These are phyloP conservation scores for Quercus robur DNA, from an alignment of 306 rosid species.

Conservation along the genomic window DNA sequence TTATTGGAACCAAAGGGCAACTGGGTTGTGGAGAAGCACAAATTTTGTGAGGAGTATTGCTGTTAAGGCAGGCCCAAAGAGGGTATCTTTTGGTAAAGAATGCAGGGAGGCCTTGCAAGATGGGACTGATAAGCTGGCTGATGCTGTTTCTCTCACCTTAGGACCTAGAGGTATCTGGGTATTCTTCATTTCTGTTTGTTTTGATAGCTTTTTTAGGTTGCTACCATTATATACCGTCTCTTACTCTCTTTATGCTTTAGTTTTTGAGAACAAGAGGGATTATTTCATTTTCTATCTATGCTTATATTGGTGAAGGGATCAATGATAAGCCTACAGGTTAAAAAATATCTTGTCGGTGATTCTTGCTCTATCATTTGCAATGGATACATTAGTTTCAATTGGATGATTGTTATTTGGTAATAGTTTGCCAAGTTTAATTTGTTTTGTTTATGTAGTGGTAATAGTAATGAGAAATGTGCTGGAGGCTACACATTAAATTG, in stretches of 20 bases:
- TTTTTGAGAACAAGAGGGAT: too few species aligned
- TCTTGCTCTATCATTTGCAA: not conserved
- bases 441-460: not conserved
- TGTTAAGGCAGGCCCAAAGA: slow-evolving; percentile 74
- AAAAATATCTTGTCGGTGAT: not conserved
- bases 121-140: slow-evolving; percentile 92
- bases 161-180: slow-evolving; percentile 84
- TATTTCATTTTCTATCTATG: too few species aligned
- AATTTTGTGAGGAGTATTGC: slow-evolving; percentile 16
- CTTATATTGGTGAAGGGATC: not conserved
- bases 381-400: not conserved
- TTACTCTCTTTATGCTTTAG: not conserved
- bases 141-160: slow-evolving; percentile 89
- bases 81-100: slow-evolving; percentile 63
- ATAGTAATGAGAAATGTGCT: not conserved
- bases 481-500: not conserved
- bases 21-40: slow-evolving; percentile 36
- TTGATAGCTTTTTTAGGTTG: not conserved
- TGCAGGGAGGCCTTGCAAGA: slow-evolving; percentile 58
- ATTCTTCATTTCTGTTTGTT: not conserved
- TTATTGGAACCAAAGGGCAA: slow-evolving; percentile 27
- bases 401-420: not conserved
- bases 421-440: not conserved
- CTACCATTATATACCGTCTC: not conserved
- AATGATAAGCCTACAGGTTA: not conserved